These are phyloP conservation scores for Penicillium sp. DNA, from an alignment of 2,329 filamentous ascomycete species.

Conservation along the genomic window DNA sequence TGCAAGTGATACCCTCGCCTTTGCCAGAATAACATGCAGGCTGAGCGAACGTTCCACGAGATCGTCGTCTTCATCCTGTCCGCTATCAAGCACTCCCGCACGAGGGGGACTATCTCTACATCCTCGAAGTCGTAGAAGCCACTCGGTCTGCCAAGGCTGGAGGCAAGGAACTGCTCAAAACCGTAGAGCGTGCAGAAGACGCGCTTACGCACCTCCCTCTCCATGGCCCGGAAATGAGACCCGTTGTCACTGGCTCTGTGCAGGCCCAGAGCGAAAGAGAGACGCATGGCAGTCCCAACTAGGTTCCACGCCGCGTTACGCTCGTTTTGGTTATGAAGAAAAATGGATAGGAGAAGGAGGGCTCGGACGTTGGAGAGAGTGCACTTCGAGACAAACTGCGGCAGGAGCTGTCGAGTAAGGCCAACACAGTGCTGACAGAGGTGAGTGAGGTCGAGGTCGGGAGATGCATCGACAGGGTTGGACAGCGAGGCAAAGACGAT, in stretches of 20 bases:
- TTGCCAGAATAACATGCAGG: slow-evolving; percentile 16
- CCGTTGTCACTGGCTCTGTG: slow-evolving; percentile 19
- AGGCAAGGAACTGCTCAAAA: slow-evolving; percentile 38
- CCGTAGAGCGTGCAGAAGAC: slow-evolving; percentile 38
- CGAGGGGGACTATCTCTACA: slow-evolving; percentile 17
- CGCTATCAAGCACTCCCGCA: slow-evolving; percentile 4
- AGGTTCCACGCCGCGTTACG: slow-evolving; percentile 35
- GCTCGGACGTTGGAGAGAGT: slow-evolving; percentile 32
- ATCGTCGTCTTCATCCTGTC: slow-evolving; percentile 21
- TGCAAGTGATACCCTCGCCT: slow-evolving; percentile 6
- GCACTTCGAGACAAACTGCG: slow-evolving; percentile 30
- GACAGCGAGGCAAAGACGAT: slow-evolving; percentile 35
- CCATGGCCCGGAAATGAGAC: slow-evolving; percentile 30
- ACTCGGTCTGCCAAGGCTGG: slow-evolving; percentile 35
- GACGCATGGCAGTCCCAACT: slow-evolving; percentile 26
- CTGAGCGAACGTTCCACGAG: slow-evolving; percentile 30
- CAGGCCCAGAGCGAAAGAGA: slow-evolving; percentile 29
- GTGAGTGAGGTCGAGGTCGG: slow-evolving; percentile 25
- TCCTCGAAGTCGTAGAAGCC: slow-evolving; percentile 36
- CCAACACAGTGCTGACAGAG: slow-evolving; percentile 18
- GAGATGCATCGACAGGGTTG: slow-evolving; percentile 14
- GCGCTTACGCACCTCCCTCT: slow-evolving; percentile 34
- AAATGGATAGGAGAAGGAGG: slow-evolving; percentile 31
- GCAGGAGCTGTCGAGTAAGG: slow-evolving; percentile 24
- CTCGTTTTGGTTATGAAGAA: slow-evolving; percentile 40